Percentiles rank a stretch among this genome's conserved stretches.
Conservation (phyloP, 495 filamentous ascomycete species). For the Tuber umbilicatum region DNA sequence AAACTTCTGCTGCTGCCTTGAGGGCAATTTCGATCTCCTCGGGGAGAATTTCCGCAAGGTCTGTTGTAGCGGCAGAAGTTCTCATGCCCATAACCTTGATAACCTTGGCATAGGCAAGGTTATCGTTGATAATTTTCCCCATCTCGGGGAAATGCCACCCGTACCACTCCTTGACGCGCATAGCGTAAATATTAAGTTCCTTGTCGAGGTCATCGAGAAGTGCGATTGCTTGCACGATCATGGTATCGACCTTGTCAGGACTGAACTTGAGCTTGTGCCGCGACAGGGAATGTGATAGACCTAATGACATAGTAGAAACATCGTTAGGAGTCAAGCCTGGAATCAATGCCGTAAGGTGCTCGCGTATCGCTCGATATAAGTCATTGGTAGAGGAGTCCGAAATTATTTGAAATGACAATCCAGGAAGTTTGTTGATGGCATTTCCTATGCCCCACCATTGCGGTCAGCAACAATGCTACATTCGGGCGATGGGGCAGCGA, state of each 20-base stretch:
- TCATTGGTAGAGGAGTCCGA: conserved; percentile 82
- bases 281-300: conserved; percentile 95
- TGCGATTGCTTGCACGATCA: conserved; percentile 96
- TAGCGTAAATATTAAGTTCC: conserved; percentile 96
- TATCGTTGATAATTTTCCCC: conserved; percentile 94
- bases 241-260: conserved; percentile 96
- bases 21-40: conserved; percentile 91
- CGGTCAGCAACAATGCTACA: conserved; percentile 13
- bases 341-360: conserved; percentile 81
- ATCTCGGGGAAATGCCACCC: conserved; percentile 99
- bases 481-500: conserved; percentile 8
- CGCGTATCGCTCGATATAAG: conserved; percentile 86
- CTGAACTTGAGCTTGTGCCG: conserved; percentile 98
- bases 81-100: conserved; percentile 86
- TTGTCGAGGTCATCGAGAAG: conserved; percentile 96
- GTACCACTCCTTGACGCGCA: conserved; percentile 99
- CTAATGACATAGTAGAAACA: conserved; percentile 85
- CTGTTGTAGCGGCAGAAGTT: conserved; percentile 61
- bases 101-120: conserved; percentile 83
- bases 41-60: conserved; percentile 86
- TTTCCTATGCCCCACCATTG: conserved; percentile 49
- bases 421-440: conserved; percentile 86
- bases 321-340: conserved; percentile 79
- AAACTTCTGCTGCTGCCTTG: conserved; percentile 89
- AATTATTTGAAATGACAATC: conserved; percentile 73